Percentiles rank a stretch among this genome's conserved stretches.
Conservation (phyloP, 2,329 filamentous ascomycete species). For the Pyrenophora seminiperda region DNA sequence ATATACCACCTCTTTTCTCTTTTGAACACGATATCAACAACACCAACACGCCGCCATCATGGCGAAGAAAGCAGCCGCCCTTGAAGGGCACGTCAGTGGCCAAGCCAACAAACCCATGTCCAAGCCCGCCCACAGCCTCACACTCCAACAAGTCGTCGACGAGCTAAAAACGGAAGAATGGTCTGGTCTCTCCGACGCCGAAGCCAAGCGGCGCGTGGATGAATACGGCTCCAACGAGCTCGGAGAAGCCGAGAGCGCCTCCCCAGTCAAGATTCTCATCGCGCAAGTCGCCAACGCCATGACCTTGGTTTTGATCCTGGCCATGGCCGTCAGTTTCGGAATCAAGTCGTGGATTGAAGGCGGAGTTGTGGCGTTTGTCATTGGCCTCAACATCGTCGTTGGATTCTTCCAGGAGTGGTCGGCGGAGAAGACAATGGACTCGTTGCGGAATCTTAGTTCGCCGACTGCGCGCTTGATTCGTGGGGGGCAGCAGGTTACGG, state of each 20-base stretch:
- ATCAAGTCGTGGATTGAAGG: conserved; percentile 56
- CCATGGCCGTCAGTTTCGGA: conserved; percentile 56
- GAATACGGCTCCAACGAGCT: conserved; percentile 72
- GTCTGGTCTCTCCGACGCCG: conserved; percentile 65
- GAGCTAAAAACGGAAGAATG: conserved; percentile 68
- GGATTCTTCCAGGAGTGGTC: conserved; percentile 56
- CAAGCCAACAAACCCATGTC: conserved; percentile 59
- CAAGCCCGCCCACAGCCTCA: conserved; percentile 65
- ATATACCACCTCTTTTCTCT: not conserved
- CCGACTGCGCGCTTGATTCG: conserved; percentile 56
- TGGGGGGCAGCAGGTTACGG: conserved; percentile 57
- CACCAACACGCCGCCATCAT: conserved; percentile 16
- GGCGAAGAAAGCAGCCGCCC: conserved; percentile 26
- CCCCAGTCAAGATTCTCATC: conserved; percentile 72
- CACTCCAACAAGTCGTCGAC: conserved; percentile 56
- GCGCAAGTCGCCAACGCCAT: conserved; percentile 79
- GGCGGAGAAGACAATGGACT: conserved; percentile 56
- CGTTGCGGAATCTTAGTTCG: conserved; percentile 51
- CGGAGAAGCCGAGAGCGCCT: conserved; percentile 69
- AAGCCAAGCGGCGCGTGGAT: conserved; percentile 64
- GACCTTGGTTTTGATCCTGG: conserved; percentile 66
- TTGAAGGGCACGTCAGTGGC: conserved; percentile 44
- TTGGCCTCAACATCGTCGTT: conserved; percentile 52
- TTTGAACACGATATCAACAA: not conserved
- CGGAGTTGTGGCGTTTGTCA: conserved; percentile 54